Evolutionary conservation across 2,329 filamentous ascomycete genomes (phyloP), one percentile per base, ranked within the genome.

Genomic region (Fusarium algeriense): DNA sequence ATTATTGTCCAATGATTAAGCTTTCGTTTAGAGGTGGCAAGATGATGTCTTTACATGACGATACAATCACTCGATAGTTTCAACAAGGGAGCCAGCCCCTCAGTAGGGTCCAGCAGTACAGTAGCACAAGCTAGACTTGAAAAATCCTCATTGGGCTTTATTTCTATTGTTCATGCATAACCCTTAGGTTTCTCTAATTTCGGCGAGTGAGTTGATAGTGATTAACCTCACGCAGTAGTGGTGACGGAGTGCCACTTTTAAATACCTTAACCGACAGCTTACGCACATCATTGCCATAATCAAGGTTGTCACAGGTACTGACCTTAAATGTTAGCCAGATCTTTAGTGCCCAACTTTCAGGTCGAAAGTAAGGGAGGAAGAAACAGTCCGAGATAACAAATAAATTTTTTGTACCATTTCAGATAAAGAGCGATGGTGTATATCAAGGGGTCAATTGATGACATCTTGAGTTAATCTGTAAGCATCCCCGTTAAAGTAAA

Each of bases 21-120:
- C 34, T 9, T 59, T 12, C 34, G 58, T 63, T 54, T 34, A 45
- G 35, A 59, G 34, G 46, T 43, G 37, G 57, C 43, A 52, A 45
- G 55, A 48, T 32, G 67, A 53, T 59, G 60, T 30, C 56, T 69
- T 73, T 65, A 73, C 57, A 74, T 73, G 60, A 71, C 50, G 48
- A 50, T 56, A 60, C 58, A 60, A 62, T 53, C 58, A 53, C 58
- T 72, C 58, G 38, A 73, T 48, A n/a, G 52, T 44, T 38, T 28
- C n/a, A 55, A 38, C 43, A 46, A 58, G 54, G 69, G 59, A 64
- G 35, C 26, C n/a, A 64, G 35, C 23, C 23, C 20, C 54, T 57
- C 41, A 54, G 28, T 20, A 23, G 20, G 17, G 38, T 41, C 20
- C 14, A 48, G 60, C 26, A 48, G 23, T 20, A 40, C 4, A 17